These are phyloP conservation scores for Populus pruinosa DNA, from an alignment of 345 rosid genomes.

Conservation along the genomic window DNA sequence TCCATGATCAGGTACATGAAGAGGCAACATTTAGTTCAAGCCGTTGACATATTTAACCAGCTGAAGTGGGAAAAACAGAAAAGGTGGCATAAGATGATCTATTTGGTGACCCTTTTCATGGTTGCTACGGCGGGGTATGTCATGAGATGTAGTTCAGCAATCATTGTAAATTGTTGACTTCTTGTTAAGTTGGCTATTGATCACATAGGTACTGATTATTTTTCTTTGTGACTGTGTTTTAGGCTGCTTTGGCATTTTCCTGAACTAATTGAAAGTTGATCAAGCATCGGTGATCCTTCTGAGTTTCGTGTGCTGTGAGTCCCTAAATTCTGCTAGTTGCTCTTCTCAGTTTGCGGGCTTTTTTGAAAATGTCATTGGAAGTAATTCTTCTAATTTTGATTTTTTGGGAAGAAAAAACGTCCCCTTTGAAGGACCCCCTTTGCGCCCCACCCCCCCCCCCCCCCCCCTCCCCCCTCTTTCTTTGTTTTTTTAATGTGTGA, in stretches of 20 bases:
- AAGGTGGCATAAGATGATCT: slow-evolving; percentile 10
- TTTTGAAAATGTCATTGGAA: no score
- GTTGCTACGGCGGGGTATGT: not conserved
- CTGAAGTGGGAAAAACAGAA: slow-evolving; percentile 4
- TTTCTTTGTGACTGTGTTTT: not conserved
- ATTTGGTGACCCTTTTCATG: slow-evolving; percentile 2
- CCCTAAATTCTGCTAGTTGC: no score
- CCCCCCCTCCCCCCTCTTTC: no score
- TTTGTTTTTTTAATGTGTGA: no score
- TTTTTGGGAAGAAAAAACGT: no score
- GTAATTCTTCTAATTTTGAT: no score
- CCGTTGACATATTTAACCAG: slow-evolving; percentile 21
- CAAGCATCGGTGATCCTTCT: not conserved
- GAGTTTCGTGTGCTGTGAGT: not conserved
- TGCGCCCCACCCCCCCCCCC: no score
- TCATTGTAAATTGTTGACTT: no score
- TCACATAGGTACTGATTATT: not conserved
- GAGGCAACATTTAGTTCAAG: slow-evolving; percentile 13
- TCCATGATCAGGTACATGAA: slow-evolving; percentile 5
- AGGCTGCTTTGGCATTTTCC: slow-evolving; percentile 13
- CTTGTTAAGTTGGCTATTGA: not conserved
- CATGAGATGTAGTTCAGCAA: not conserved
- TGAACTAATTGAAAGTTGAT: not conserved
- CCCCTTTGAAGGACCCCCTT: no score
- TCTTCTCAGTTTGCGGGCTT: no score